Evolutionary conservation across 768 basidiomycete genomes (phyloP).

Genomic region (Boletus edulis): DNA sequence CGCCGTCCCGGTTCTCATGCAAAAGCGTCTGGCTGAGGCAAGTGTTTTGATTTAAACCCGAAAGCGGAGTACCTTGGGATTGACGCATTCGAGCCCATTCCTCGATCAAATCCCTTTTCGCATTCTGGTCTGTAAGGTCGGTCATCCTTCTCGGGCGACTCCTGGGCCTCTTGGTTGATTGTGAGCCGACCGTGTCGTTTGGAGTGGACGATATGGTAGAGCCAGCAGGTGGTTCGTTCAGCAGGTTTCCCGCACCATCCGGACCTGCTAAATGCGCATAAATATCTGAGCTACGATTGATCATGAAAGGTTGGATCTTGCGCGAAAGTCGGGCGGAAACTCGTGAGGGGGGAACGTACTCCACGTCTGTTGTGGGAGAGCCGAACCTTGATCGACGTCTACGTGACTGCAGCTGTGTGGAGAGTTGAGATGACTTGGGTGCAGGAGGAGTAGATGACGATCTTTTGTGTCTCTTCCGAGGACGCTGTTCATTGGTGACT

Average conservation of each 20-base stretch:
- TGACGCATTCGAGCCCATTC: slow-evolving; percentile 31
- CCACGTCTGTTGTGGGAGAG: slow-evolving; percentile 9
- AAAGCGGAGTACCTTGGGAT: slow-evolving; percentile 23
- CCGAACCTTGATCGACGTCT: slow-evolving; percentile 19
- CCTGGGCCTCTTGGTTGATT: slow-evolving; percentile 7
- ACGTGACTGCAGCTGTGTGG: slow-evolving; percentile 5
- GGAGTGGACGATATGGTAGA: slow-evolving; percentile 3
- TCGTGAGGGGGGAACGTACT: slow-evolving; percentile 9
- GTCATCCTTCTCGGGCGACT: slow-evolving; percentile 14
- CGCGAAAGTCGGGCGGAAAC: slow-evolving; percentile 19
- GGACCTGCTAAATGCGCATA: slow-evolving; percentile 29
- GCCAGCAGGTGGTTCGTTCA: slow-evolving; percentile 2
- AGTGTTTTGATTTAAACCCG: slow-evolving; percentile 5
- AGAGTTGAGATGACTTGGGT: slow-evolving; percentile 8
- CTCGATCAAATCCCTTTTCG: slow-evolving; percentile 26
- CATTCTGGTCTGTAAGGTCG: slow-evolving; percentile 19
- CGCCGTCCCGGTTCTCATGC: background rate
- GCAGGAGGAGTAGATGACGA: slow-evolving; percentile 19
- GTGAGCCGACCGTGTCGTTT: background rate
- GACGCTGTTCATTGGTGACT: slow-evolving; percentile 4
- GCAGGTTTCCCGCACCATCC: slow-evolving; percentile 3
- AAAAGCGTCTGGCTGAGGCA: background rate
- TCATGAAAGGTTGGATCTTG: slow-evolving; percentile 17
- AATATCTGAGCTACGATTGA: slow-evolving; percentile 23
- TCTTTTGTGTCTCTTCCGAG: slow-evolving; percentile 22